Percentiles rank a stretch among this genome's conserved stretches.
Conservation (phyloP, 345 rosid genomes). For the Crucihimalaya himalaica region DNA sequence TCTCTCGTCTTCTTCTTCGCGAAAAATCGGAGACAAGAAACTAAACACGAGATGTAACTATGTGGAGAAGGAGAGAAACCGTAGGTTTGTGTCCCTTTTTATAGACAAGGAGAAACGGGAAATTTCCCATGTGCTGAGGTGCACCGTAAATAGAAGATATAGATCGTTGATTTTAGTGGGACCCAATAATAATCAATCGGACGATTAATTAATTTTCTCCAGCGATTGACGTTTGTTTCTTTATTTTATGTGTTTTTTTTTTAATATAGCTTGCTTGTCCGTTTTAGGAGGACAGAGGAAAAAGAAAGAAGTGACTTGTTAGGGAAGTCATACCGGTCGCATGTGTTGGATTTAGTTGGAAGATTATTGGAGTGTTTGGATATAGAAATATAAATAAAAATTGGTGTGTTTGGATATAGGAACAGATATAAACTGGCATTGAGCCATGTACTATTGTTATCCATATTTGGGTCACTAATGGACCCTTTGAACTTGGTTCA, state of each 20-base stretch:
- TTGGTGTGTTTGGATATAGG: not conserved
- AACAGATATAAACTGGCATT: not conserved
- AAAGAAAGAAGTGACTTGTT: constrained; percentile 41
- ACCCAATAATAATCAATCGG: not conserved
- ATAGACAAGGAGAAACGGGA: constrained; percentile 8
- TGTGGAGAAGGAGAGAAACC: constrained; percentile 30
- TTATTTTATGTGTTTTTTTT: not conserved
- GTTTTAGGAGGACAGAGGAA: constrained; percentile 30
- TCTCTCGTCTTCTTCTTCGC: constrained; percentile 23
- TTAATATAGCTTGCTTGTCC: constrained; percentile 29
- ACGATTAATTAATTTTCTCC: constrained; percentile 5
- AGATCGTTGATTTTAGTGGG: constrained; percentile 17
- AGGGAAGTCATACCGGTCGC: constrained; percentile 47
- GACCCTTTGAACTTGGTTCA: constrained; percentile 11
- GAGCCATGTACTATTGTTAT: not conserved
- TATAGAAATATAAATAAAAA: not conserved
- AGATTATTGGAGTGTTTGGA: constrained; percentile 26
- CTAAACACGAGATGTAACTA: constrained; percentile 13
- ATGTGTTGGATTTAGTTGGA: constrained; percentile 41
- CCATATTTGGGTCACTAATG: not conserved
- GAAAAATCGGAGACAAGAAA: constrained; percentile 2
- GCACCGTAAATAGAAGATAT: not conserved
- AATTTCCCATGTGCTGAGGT: not conserved
- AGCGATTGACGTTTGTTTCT: constrained; percentile 34
- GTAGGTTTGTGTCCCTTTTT: constrained; percentile 30